Conservation (phyloP, 2,329 filamentous ascomycete species). For the Plenodomus tracheiphilus region DNA sequence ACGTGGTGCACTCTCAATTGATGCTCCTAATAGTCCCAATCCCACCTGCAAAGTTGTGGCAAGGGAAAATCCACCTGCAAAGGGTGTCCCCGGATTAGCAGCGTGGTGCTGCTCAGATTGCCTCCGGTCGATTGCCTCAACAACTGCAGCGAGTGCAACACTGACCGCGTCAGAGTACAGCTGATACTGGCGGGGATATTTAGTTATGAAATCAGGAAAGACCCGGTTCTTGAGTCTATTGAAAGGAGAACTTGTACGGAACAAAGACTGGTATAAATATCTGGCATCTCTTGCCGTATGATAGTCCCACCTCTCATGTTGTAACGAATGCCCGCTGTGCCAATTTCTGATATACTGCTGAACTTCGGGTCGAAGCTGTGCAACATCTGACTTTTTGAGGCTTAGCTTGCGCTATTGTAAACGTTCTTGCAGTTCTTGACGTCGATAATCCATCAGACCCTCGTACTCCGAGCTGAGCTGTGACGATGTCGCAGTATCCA, state of each 20-base stretch:
- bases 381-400: not conserved
- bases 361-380: not conserved
- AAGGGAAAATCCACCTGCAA: slow-evolving; percentile 12
- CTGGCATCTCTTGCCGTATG: not conserved
- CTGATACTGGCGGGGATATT: not conserved
- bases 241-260: not conserved
- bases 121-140: slow-evolving; percentile 11
- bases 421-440: no score
- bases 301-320: not conserved
- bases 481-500: not conserved
- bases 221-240: not conserved
- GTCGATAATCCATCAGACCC: no score
- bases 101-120: slow-evolving; percentile 1
- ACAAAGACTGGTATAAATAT: not conserved
- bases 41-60: not conserved
- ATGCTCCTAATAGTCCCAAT: not conserved
- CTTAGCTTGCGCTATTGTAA: not conserved
- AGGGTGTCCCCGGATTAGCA: not conserved
- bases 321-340: not conserved
- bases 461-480: no score
- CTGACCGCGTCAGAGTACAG: not conserved
- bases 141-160: slow-evolving; percentile 10
- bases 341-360: not conserved
- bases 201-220: not conserved
- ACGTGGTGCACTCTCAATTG: not conserved